A percentile compares a stretch with the other conserved stretches of the same genome.
These are phyloP conservation scores for Spinellus fusiger DNA, from an alignment of 192 early-diverging fungal species.

Conservation along the genomic window DNA sequence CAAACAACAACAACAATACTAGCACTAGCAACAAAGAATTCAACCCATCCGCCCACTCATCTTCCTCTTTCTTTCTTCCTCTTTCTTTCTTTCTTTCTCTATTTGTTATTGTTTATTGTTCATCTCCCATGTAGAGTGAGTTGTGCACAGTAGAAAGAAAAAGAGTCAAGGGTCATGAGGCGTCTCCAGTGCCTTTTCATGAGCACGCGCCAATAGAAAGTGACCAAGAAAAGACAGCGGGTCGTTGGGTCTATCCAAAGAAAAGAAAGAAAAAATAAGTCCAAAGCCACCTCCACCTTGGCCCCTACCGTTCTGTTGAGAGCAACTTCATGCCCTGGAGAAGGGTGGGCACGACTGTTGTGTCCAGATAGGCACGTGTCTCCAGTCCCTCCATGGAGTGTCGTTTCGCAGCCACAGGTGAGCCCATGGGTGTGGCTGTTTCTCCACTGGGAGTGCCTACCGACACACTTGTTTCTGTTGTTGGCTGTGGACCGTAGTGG, in stretches of 20 bases:
- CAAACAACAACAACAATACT: too few relatives aligned
- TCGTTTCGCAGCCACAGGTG: not conserved
- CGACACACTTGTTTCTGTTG: not conserved
- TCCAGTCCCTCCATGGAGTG: conserved; percentile 20
- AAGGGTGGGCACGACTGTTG: conserved; percentile 44
- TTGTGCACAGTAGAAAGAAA: too few relatives aligned
- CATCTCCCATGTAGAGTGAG: too few relatives aligned
- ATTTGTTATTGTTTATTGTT: too few relatives aligned
- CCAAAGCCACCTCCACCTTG: not conserved
- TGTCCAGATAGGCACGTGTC: conserved; percentile 43
- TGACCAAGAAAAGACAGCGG: conserved; percentile 42
- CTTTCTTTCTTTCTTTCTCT: too few relatives aligned
- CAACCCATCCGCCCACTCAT: too few relatives aligned
- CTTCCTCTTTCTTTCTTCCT: too few relatives aligned
- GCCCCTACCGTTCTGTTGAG: conserved; percentile 39
- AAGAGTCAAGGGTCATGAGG: too few relatives aligned
- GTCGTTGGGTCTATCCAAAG: conserved; percentile 41
- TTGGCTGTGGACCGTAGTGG: not conserved
- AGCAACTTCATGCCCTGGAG: conserved; percentile 48
- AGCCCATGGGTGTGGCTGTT: not conserved
- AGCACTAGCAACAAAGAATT: too few relatives aligned
- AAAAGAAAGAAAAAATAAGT: not conserved
- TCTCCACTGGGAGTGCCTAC: not conserved
- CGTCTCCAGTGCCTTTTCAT: conserved; percentile 5
- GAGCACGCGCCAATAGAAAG: conserved; percentile 24